Base-by-base conservation (phyloP, 2,329 filamentous ascomycete species). In the Metarhizium sp. region DNA sequence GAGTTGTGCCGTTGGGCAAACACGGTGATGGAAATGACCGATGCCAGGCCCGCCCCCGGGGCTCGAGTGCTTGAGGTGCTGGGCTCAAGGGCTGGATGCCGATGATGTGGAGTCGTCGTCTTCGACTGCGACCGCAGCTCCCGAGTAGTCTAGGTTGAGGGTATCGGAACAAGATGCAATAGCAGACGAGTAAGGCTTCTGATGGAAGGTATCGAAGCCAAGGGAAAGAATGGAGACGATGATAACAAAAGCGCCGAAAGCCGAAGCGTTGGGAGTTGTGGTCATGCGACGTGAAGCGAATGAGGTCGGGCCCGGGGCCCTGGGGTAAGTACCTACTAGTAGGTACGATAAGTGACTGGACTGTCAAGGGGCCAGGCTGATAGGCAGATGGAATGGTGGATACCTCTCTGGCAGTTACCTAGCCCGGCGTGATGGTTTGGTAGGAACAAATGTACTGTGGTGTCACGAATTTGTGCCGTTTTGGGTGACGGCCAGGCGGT, bases 261-360 rank as follows among this genome's bases (percentile, higher is more conserved):
- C 18, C 42, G 32, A 30, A 34, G 51, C 16, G 51, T 52, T 42
- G 42, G 25, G 18, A 47, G 25, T 36, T 46, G n/a, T 42, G 53
- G 53, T 55, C 53, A 56, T 56, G 55, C 46, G 55, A 42, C 38
- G 30, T 14, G 51, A 51, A 46, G 54, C 53, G 47, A 50, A 46
- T 50, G 55, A 56, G 55, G 50, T 40, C 48, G 38, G 53, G 20
- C 10, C 32, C 6, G 32, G 32, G 32, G 34, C 11, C 40, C 16
- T 29, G 34, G 52, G 46, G 6, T 14, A n/a, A 7, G 11, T 30
- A 6, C 4, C 3, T 8, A 8, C 10, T 18, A 16, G 10, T 50
- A 18, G n/a, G 3, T 14, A 40, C 6, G 50, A 20, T 43, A 20
- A 32, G 5, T 20, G 11, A 46, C 14, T 6, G 50, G 29, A 8